Base-by-base conservation (phyloP, 306 rosid genomes). In the barrel medic (Medicago truncatula) region DNA sequence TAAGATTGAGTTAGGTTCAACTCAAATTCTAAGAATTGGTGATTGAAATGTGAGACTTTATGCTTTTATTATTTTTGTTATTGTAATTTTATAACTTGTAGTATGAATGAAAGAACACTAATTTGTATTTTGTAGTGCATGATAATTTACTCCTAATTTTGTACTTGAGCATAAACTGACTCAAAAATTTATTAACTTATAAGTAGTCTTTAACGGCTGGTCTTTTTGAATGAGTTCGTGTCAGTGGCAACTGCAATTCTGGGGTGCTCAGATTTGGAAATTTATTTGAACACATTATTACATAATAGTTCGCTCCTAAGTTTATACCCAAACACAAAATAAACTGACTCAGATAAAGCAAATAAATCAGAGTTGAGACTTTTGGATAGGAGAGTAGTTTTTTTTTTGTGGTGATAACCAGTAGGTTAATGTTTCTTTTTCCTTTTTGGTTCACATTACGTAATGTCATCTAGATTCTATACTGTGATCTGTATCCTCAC, bases 271-370 rank as follows among this genome's bases (percentile, higher is more conserved):
- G 12, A 8, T 76, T 76, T 67, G 23, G 38, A 67, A 17, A 3
- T 74, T 60, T 76, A n/a, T 52, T 38, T 65, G 23, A 52, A 56
- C 23, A 41, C 68, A 25, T 57, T 49, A 76, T 41, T 57, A 41
- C 17, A 1, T 12, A 43, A 28, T 28, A 57, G 15, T 17, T 67
- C 12, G 5, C 63, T 65, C 44, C 43, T 39, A 21, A 15, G 41
- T 75, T 21, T 50, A 15, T 36, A 38, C 28, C 21, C 18, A 17
- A 67, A 6, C 34, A n/a, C 23, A 21, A 21, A 21, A 21, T 28
- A 16, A 67, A 67, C 39, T 12, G 39, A 21, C 50, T 56, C 40
- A 31, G 2, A 25, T 21, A 21, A 21, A 21, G 23, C 23, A 21
- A 21, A 38, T 64, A 17, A 65, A 52, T 28, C 6, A 21, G 40